These are phyloP conservation scores for Aspergillaceae sp. DNA, from an alignment of 2,329 filamentous ascomycete genomes.

Conservation along the genomic window DNA sequence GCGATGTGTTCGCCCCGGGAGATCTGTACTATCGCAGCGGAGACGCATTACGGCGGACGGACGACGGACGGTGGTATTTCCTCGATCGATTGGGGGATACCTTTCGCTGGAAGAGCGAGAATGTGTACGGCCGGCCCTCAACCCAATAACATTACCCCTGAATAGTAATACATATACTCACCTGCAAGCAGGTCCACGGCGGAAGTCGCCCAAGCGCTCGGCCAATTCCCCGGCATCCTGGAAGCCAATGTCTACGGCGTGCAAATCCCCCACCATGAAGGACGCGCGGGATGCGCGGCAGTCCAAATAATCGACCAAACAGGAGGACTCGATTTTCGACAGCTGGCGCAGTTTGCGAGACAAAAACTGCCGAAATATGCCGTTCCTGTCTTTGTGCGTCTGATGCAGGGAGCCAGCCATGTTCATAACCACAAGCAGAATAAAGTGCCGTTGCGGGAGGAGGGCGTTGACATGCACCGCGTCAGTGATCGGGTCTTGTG, in stretches of 20 bases:
- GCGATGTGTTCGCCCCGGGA: conserved; percentile 57
- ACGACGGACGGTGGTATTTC: conserved; percentile 61
- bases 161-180: background rate
- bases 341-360: conserved; percentile 50
- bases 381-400: conserved; percentile 63
- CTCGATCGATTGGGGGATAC: conserved; percentile 64
- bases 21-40: conserved; percentile 62
- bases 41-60: conserved; percentile 54
- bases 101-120: conserved; percentile 66
- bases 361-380: conserved; percentile 62
- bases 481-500: conserved; percentile 38
- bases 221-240: conserved; percentile 48
- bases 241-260: conserved; percentile 68
- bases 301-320: conserved; percentile 47
- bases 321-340: conserved; percentile 51
- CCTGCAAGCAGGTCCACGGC: conserved; percentile 40
- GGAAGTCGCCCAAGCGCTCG: conserved; percentile 58
- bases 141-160: no score
- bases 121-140: conserved; percentile 39
- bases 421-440: conserved; percentile 70
- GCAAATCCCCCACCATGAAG: conserved; percentile 56
- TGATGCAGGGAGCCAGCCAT: conserved; percentile 42
- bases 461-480: conserved; percentile 53
- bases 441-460: conserved; percentile 59
- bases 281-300: conserved; percentile 56